phyloP scores from a whole-genome alignment of 2,329 filamentous ascomycete genomes.

The Orbilia oligospora region DNA sequence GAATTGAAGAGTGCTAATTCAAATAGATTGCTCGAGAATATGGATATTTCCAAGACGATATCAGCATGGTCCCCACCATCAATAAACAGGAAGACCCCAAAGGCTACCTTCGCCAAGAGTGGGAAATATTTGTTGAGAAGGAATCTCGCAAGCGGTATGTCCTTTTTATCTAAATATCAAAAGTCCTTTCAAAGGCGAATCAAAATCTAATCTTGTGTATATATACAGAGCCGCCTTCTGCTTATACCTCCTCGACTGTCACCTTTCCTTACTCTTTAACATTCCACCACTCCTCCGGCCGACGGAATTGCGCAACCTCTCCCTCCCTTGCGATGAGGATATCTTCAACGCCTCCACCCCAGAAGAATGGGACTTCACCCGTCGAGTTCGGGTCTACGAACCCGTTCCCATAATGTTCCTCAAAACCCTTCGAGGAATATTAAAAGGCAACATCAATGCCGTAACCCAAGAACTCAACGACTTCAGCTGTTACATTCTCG shows the following conservation, averaged over 20 bases:
- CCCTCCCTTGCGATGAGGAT: conserved; percentile 64
- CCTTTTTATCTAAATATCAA: neutral
- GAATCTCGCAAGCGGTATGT: conserved; percentile 64
- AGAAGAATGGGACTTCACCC: conserved; percentile 62
- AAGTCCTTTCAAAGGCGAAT: neutral
- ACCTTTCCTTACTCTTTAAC: conserved; percentile 63
- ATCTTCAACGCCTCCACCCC: conserved; percentile 63
- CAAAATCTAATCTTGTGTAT: neutral
- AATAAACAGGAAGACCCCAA: conserved; percentile 57
- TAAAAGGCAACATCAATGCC: conserved; percentile 62
- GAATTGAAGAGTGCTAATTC: conserved; percentile 5
- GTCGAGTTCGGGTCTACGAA: conserved; percentile 61
- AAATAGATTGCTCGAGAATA: conserved; percentile 63
- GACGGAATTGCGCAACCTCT: conserved; percentile 63
- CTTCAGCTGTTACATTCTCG: conserved; percentile 63
- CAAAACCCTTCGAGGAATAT: conserved; percentile 62
- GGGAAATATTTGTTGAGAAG: conserved; percentile 64
- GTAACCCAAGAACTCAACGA: conserved; percentile 62
- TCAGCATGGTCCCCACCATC: conserved; percentile 50
- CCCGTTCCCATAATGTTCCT: conserved; percentile 61
- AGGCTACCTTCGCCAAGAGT: conserved; percentile 62
- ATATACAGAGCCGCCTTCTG: conserved; percentile 62
- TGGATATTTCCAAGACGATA: conserved; percentile 62
- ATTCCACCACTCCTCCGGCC: conserved; percentile 63
- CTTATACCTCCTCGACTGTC: conserved; percentile 63